A percentile compares a stretch with the other conserved stretches of the same genome.
These are phyloP conservation scores for Candida dubliniensis DNA, from an alignment of 1,139 yeast genomes.

Conservation along the genomic window DNA sequence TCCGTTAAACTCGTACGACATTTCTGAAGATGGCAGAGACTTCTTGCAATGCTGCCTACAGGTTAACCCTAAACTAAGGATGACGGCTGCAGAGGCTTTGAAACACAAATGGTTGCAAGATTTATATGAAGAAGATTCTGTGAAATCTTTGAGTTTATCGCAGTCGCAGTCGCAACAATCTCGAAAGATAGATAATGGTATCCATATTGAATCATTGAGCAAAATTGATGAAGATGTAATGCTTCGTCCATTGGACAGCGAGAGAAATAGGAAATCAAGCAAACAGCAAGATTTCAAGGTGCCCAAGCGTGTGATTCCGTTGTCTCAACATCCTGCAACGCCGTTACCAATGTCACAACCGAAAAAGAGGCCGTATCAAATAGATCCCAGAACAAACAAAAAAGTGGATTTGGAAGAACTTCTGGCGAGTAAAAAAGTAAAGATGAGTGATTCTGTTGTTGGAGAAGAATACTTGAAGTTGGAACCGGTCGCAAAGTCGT, in stretches of 20 bases:
- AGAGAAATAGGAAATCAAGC: constrained; percentile 21
- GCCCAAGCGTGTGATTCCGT: constrained; percentile 43
- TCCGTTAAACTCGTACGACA: constrained; percentile 67
- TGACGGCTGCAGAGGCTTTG: constrained; percentile 72
- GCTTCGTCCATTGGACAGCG: constrained; percentile 44
- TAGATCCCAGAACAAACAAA: constrained; percentile 9
- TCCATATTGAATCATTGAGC: constrained; percentile 41
- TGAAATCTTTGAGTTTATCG: constrained; percentile 56
- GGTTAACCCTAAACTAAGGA: constrained; percentile 69
- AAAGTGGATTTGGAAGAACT: constrained; percentile 13
- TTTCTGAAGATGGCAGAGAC: constrained; percentile 64
- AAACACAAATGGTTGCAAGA: constrained; percentile 63
- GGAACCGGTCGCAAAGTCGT: constrained; percentile 31
- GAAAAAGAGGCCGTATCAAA: constrained; percentile 8
- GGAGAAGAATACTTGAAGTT: constrained; percentile 21
- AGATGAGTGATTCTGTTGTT: constrained; percentile 1
- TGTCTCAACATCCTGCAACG: constrained; percentile 29
- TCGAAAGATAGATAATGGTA: constrained; percentile 52
- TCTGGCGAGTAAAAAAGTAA: constrained; percentile 5
- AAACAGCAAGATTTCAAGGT: constrained; percentile 40
- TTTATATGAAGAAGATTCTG: constrained; percentile 30
- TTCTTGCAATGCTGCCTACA: constrained; percentile 69
- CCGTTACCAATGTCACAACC: constrained; percentile 44
- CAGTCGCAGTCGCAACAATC: constrained; percentile 70
- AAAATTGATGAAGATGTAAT: constrained; percentile 47